These are phyloP conservation scores for Nemania sp. DNA, from an alignment of 2,329 filamentous ascomycete species.

Conservation along the genomic window DNA sequence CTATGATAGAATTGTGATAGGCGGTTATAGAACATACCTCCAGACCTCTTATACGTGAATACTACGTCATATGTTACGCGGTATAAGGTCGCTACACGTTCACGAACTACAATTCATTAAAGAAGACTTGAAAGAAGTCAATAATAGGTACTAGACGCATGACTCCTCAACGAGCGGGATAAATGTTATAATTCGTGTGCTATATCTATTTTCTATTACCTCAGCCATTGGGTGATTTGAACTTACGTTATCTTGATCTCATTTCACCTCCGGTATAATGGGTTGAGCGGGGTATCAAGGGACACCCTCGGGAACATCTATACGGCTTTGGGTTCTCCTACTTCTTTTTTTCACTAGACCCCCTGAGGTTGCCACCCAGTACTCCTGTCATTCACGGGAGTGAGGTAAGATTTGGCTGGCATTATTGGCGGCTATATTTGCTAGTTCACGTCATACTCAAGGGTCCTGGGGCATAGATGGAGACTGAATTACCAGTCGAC, in stretches of 20 bases:
- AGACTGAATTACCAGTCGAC: slow-evolving; percentile 21
- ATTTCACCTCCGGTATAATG: slow-evolving; percentile 33
- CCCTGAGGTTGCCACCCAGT: neutral
- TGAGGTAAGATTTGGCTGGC: slow-evolving; percentile 7
- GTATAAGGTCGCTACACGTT: too few relatives aligned
- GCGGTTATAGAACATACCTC: too few relatives aligned
- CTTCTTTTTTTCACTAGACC: slow-evolving; percentile 25
- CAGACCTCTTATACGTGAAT: too few relatives aligned
- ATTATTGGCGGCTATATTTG: slow-evolving; percentile 14
- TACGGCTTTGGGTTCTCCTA: slow-evolving; percentile 29
- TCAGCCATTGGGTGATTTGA: slow-evolving; percentile 18
- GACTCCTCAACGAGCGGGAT: neutral
- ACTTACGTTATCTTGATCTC: slow-evolving; percentile 22
- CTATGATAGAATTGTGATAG: too few relatives aligned
- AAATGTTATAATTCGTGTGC: neutral
- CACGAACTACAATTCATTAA: too few relatives aligned
- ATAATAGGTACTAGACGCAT: slow-evolving; percentile 27
- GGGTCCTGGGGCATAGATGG: slow-evolving; percentile 36
- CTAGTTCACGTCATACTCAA: slow-evolving; percentile 29
- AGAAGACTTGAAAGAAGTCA: slow-evolving; percentile 42
- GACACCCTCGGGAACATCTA: slow-evolving; percentile 30
- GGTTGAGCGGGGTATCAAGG: slow-evolving; percentile 18
- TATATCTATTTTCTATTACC: neutral
- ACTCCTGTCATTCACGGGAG: neutral
- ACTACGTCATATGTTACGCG: too few relatives aligned